Conservation (phyloP, 108 stramenopile genomes). For the Cyclostephanos invisitatus region DNA sequence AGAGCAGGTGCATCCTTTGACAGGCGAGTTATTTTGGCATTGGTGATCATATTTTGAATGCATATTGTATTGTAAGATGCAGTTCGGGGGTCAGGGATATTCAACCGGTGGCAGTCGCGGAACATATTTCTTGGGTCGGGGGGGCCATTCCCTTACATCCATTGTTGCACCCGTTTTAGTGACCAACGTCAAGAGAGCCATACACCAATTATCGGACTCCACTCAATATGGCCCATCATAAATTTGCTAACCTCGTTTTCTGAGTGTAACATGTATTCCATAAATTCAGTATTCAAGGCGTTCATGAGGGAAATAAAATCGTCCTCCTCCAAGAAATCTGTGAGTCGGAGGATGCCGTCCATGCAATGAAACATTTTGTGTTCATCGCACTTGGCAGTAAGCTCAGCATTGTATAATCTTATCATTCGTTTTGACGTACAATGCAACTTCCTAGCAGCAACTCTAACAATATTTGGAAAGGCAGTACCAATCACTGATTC, state of each 20-base stretch:
- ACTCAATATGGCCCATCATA: neutral
- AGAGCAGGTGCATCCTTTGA: no score
- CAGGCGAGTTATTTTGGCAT: no score
- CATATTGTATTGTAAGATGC: no score
- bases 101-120: no score
- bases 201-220: neutral
- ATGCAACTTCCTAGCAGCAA: neutral
- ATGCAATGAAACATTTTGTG: neutral
- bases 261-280: neutral
- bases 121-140: no score
- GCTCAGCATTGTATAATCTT: neutral
- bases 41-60: no score
- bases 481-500: neutral
- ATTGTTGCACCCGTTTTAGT: no score
- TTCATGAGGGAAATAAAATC: neutral
- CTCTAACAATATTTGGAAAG: neutral
- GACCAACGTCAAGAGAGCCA: neutral
- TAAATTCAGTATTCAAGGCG: neutral
- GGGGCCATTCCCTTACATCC: no score
- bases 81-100: no score
- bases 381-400: neutral
- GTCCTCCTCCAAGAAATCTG: neutral
- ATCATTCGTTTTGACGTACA: neutral
- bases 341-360: neutral
- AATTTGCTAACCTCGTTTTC: neutral